Evolutionary conservation across 345 rosid genomes (phyloP).

Genomic region (Jatropha curcas): DNA sequence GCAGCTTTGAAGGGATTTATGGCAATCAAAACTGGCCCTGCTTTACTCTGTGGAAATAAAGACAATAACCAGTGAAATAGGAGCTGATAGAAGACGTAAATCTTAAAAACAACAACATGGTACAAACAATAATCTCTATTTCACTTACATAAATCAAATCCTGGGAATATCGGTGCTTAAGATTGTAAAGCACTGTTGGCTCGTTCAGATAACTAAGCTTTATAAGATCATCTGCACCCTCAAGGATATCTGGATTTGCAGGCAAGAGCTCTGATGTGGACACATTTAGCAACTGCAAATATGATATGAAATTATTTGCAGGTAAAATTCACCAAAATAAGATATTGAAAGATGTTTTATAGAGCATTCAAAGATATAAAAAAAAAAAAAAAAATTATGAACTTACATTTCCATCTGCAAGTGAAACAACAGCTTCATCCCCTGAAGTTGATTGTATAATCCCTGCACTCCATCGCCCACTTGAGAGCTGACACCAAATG

Average conservation of each 20-base stretch:
- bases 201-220: conserved; percentile 96
- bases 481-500: conserved; percentile 73
- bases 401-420: conserved; percentile 72
- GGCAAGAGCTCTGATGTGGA: conserved; percentile 75
- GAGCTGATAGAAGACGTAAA: conserved; percentile 12
- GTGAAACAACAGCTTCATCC: conserved; percentile 59
- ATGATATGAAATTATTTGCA: conserved; percentile 21
- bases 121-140: conserved; percentile 14
- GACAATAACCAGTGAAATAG: conserved; percentile 14
- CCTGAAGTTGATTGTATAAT: conserved; percentile 69
- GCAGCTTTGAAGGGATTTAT: conserved; percentile 83
- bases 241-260: conserved; percentile 88
- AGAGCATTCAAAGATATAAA: conserved; percentile 2
- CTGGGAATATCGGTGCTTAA: conserved; percentile 70
- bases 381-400: neutral
- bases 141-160: conserved; percentile 85
- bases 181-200: conserved; percentile 87
- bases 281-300: conserved; percentile 69
- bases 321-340: conserved; percentile 23
- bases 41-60: conserved; percentile 69
- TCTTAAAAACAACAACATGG: conserved; percentile 3
- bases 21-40: conserved; percentile 88
- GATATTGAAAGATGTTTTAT: conserved; percentile 18
- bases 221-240: conserved; percentile 83
- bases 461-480: conserved; percentile 77